Evolutionary conservation across 352 stramenopile species (phyloP).

Genomic region (Globisporangium viniferum): DNA sequence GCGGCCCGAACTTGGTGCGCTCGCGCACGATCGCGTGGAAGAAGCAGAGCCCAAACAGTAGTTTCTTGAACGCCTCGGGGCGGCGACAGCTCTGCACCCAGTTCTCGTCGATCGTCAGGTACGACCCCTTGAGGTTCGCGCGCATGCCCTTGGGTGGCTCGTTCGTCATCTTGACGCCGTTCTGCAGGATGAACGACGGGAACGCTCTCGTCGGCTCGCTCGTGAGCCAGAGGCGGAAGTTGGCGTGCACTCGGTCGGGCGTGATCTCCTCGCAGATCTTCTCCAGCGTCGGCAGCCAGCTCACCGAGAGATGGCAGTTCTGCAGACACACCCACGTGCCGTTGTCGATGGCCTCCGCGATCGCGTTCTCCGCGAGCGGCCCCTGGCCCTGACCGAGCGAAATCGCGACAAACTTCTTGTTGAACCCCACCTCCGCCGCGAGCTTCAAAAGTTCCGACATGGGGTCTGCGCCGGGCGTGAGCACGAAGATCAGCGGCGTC

Average conservation of each 20-base stretch:
- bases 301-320: slow-evolving; percentile 95
- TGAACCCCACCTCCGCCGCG: slow-evolving; percentile 88
- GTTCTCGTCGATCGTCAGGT: slow-evolving; percentile 72
- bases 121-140: slow-evolving; percentile 92
- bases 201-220: slow-evolving; percentile 92
- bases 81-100: slow-evolving; percentile 71
- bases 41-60: slow-evolving; percentile 89
- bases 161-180: slow-evolving; percentile 95
- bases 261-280: slow-evolving; percentile 94
- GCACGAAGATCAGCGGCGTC: slow-evolving; percentile 95
- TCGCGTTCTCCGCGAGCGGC: slow-evolving; percentile 88
- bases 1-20: slow-evolving; percentile 80
- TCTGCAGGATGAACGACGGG: slow-evolving; percentile 92
- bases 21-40: slow-evolving; percentile 90
- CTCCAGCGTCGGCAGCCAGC: slow-evolving; percentile 93
- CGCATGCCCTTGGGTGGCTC: slow-evolving; percentile 94
- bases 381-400: slow-evolving; percentile 94
- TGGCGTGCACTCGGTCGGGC: slow-evolving; percentile 87
- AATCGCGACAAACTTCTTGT: slow-evolving; percentile 91
- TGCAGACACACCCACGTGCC: slow-evolving; percentile 95
- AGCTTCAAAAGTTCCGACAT: slow-evolving; percentile 94
- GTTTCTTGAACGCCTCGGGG: slow-evolving; percentile 73
- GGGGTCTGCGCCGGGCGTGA: slow-evolving; percentile 92
- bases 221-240: slow-evolving; percentile 94
- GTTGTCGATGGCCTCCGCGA: slow-evolving; percentile 91